Percentiles rank a stretch among this genome's conserved stretches.
Evolutionary conservation across 805 yeast genomes (phyloP).

Genomic region (Yarrowia yakushimensis): DNA sequence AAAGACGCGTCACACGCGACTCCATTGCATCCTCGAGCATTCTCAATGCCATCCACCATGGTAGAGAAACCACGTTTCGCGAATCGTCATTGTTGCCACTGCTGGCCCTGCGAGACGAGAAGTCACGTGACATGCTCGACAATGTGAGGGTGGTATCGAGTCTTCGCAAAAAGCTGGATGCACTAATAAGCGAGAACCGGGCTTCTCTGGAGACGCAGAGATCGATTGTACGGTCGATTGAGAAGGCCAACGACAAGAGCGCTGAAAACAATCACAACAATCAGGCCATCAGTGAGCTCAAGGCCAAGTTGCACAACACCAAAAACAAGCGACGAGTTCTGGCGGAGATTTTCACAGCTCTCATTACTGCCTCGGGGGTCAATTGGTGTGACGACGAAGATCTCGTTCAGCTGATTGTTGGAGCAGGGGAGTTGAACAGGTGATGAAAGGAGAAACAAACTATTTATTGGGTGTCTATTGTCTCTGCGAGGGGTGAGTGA

Average conservation of each 20-base stretch:
- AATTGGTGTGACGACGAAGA: conserved; percentile 29
- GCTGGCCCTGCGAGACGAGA: conserved; percentile 2
- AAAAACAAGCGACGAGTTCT: conserved; percentile 26
- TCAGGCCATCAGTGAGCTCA: background rate
- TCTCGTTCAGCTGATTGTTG: conserved; percentile 23
- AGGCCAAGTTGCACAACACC: background rate
- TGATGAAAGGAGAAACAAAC: background rate
- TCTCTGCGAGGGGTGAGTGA: too few relatives aligned
- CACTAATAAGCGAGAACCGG: background rate
- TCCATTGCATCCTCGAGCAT: conserved; percentile 12
- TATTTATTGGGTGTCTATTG: background rate
- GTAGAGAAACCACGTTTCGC: conserved; percentile 2
- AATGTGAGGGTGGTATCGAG: background rate
- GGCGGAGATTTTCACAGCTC: conserved; percentile 29
- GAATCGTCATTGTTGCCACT: background rate
- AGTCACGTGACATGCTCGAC: background rate
- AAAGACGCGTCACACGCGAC: conserved; percentile 16
- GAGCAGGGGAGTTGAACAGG: conserved; percentile 13
- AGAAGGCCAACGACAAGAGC: background rate
- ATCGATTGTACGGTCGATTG: background rate
- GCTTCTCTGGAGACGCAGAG: background rate
- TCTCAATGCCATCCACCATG: conserved; percentile 22
- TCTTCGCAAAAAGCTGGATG: background rate
- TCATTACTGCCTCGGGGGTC: conserved; percentile 29
- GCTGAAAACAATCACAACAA: background rate